phyloP scores from a whole-genome alignment of 257 asterid species.

The Ligustrum vulgare region DNA sequence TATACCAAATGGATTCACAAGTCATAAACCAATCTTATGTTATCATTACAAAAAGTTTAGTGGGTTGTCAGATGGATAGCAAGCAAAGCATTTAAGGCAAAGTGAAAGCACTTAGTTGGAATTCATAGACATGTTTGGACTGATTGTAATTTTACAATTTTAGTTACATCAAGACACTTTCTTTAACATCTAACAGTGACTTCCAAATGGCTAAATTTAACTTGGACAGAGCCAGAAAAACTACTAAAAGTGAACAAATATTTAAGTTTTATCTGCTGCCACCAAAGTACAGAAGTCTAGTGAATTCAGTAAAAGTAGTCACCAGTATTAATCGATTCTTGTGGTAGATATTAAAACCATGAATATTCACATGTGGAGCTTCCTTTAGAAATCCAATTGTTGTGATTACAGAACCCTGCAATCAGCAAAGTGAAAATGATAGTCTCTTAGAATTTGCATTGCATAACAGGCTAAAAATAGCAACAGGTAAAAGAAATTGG shows the following conservation, averaged over 20 bases:
- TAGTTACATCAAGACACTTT: constrained; percentile 6
- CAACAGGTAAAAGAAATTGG: not conserved
- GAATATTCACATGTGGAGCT: constrained; percentile 78
- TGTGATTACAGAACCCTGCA: constrained; percentile 69
- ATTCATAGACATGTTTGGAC: not conserved
- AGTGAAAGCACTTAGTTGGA: constrained; percentile 5
- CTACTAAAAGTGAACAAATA: constrained; percentile 11
- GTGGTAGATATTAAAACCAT: constrained; percentile 97
- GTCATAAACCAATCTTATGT: constrained; percentile 3
- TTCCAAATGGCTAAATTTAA: constrained; percentile 6
- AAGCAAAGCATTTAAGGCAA: not conserved
- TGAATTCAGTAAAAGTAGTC: constrained; percentile 28
- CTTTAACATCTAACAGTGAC: constrained; percentile 8
- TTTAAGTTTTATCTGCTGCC: not conserved
- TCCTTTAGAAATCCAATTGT: constrained; percentile 90
- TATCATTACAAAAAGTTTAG: not conserved
- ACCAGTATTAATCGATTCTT: constrained; percentile 93
- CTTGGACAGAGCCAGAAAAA: constrained; percentile 12
- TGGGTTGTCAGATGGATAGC: not conserved
- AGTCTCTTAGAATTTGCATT: constrained; percentile 13
- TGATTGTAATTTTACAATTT: not conserved
- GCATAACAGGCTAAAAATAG: constrained; percentile 16
- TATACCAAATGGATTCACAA: constrained; percentile 6
- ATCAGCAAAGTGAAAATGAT: constrained; percentile 26
- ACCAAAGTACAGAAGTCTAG: constrained; percentile 15